Evolutionary conservation across 768 basidiomycete species (phyloP), one percentile per base, ranked within the genome.

Genomic region (Trametes cubensis): DNA sequence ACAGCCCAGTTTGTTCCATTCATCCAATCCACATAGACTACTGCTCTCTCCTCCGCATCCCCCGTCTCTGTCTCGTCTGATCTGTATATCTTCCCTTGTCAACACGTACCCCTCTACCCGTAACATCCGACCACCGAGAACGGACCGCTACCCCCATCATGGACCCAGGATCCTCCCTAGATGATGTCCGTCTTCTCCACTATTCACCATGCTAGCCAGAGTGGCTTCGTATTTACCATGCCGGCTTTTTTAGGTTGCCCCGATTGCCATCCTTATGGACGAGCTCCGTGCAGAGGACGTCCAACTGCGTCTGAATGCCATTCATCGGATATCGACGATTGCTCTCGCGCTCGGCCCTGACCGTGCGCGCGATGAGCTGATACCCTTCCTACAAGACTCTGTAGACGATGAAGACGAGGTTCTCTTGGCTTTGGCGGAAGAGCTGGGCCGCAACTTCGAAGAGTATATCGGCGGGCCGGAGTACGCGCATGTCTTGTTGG

Each of bases 401-500:
- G 88, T 99, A 67, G 97, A 99, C 75, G 97, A 99, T 71, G 97
- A 99, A 77, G 97, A 99, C 75, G 97, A 99, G 71, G 95, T 99
- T 30, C 80, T 99, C 44, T 83, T 99, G 47, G 96, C 95, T 6
- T 80, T 99, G 53, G 94, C 96, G 20, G 96, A 98, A 68, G 97
- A 98, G 73, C 79, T 99, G 21, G 97, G 97, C 44, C 84, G 84
- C 73, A 88, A 84, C 71, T 96, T 98, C 68, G 89, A 94, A 70
- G 92, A 98, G 65, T 98, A 97, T 73, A 85, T 98, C 56, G 97
- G 97, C 38, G 97, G 97, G 15, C 83, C 83, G 26, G 89, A 91
- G 62, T 81, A 86, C 67, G 97, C 94, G 14, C 94, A 97, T 79
- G 73, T 93, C 38, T 76, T 98, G 58, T 81, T 99, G 55, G 94